Conservation (phyloP, 2,329 filamentous ascomycete genomes). For the Zalaria sp. region DNA sequence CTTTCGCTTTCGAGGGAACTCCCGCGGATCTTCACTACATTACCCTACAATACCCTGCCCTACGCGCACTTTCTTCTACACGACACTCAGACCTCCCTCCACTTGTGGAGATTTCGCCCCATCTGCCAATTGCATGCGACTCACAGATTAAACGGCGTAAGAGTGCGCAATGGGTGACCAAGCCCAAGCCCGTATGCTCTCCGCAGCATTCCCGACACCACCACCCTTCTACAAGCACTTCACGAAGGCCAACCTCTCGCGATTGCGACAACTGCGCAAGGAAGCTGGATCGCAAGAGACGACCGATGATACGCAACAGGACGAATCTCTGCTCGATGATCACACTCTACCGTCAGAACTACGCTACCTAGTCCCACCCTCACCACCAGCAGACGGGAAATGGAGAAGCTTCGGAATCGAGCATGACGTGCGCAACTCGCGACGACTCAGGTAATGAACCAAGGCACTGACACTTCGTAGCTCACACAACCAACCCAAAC, state of each 20-base stretch:
- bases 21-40: too few relatives aligned
- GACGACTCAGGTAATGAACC: conserved; percentile 4
- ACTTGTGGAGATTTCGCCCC: too few relatives aligned
- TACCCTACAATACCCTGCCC: too few relatives aligned
- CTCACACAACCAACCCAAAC: conserved; percentile 47
- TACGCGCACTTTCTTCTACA: too few relatives aligned
- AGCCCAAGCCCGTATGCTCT: conserved; percentile 24
- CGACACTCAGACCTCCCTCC: too few relatives aligned
- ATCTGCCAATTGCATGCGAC: too few relatives aligned
- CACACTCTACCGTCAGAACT: conserved; percentile 54
- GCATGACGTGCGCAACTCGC: conserved; percentile 35
- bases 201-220: conserved; percentile 68
- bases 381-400: conserved; percentile 53
- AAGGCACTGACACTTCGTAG: conserved; percentile 12
- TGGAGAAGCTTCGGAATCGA: conserved; percentile 63
- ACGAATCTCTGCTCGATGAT: conserved; percentile 12
- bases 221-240: conserved; percentile 87
- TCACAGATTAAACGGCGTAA: too few relatives aligned
- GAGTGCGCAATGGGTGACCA: conserved; percentile 43
- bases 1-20: too few relatives aligned
- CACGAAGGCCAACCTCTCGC: conserved; percentile 57
- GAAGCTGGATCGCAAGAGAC: conserved; percentile 15
- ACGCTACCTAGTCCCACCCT: conserved; percentile 65
- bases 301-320: conserved; percentile 8
- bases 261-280: conserved; percentile 26